phyloP scores from a whole-genome alignment of 2,329 filamentous ascomycete genomes.

The Herpotrichia juniperi region DNA sequence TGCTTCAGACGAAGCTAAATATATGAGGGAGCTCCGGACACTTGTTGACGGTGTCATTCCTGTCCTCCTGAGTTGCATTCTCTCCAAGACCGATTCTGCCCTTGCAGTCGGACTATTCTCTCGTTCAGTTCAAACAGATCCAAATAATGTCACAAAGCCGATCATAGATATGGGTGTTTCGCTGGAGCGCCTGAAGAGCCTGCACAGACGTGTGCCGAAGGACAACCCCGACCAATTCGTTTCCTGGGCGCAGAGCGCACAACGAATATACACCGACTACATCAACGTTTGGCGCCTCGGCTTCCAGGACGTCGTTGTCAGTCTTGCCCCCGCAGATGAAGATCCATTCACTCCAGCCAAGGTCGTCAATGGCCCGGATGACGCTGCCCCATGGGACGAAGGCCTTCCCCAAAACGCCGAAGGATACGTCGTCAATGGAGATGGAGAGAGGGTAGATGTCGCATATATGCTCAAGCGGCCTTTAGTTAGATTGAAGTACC shows the following conservation, averaged over 20 bases:
- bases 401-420: slow-evolving; percentile 63
- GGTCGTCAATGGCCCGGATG: slow-evolving; percentile 50
- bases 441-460: slow-evolving; percentile 92
- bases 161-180: slow-evolving; percentile 94
- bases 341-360: slow-evolving; percentile 57
- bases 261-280: slow-evolving; percentile 83
- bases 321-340: slow-evolving; percentile 78
- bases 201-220: slow-evolving; percentile 81
- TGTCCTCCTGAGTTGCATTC: slow-evolving; percentile 83
- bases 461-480: slow-evolving; percentile 91
- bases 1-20: slow-evolving; percentile 81
- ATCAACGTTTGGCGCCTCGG: slow-evolving; percentile 88
- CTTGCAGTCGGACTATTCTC: slow-evolving; percentile 72
- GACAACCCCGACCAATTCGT: slow-evolving; percentile 74
- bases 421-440: slow-evolving; percentile 68
- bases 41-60: slow-evolving; percentile 95
- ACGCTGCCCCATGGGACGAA: slow-evolving; percentile 59
- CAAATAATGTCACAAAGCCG: slow-evolving; percentile 73
- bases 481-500: slow-evolving; percentile 83
- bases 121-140: slow-evolving; percentile 62
- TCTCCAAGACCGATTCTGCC: slow-evolving; percentile 71
- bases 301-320: slow-evolving; percentile 93
- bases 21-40: slow-evolving; percentile 88
- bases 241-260: slow-evolving; percentile 79
- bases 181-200: slow-evolving; percentile 79